Evolutionary conservation across 257 asterid species (phyloP).

Genomic region (Gentiana dahurica): DNA sequence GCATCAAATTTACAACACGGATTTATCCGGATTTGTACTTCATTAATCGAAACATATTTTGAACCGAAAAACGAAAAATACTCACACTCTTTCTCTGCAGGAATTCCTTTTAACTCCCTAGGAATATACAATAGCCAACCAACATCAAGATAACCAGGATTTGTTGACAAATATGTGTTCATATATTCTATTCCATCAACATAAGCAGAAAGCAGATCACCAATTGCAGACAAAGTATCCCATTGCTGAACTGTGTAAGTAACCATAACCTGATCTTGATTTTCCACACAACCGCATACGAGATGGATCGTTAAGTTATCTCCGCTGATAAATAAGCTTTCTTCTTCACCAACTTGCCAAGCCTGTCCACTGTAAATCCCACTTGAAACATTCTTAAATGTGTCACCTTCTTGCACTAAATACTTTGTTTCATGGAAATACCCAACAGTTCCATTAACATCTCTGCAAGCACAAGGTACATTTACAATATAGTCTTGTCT

Average conservation of each 20-base stretch:
- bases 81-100: conserved; percentile 22
- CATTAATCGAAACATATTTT: too few relatives aligned
- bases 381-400: conserved; percentile 31
- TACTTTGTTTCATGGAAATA: conserved; percentile 53
- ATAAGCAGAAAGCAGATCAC: conserved; percentile 34
- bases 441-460: conserved; percentile 33
- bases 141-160: conserved; percentile 25
- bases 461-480: conserved; percentile 52
- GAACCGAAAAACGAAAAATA: conserved; percentile 2
- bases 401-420: conserved; percentile 20
- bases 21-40: not conserved
- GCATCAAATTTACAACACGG: too few relatives aligned
- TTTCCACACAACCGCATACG: conserved; percentile 58
- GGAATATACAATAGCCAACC: conserved; percentile 73
- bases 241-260: conserved; percentile 57
- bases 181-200: conserved; percentile 31
- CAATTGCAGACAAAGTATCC: conserved; percentile 47
- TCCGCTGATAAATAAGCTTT: conserved; percentile 15
- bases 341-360: conserved; percentile 35
- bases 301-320: conserved; percentile 34
- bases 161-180: conserved; percentile 33
- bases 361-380: conserved; percentile 45
- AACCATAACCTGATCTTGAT: conserved; percentile 41
- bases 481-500: conserved; percentile 39
- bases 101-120: conserved; percentile 36